Evolutionary conservation across 2,329 filamentous ascomycete genomes (phyloP), one percentile per base, ranked within the genome.

Genomic region (Ophiognomonia clavigignenti-juglandacearum): DNA sequence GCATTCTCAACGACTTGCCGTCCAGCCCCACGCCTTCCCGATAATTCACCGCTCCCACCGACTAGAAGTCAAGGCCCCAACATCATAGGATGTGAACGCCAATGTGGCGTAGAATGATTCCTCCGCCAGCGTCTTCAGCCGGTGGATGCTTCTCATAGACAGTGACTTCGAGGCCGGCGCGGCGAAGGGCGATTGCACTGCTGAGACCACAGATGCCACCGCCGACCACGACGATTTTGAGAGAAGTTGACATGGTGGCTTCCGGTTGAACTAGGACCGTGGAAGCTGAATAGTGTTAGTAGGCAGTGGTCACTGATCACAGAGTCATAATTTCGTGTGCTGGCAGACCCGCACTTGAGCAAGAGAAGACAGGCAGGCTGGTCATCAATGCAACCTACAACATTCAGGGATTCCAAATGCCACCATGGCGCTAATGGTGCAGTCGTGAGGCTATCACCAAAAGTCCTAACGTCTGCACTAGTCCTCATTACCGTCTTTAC

Each of bases 201-300:
- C 37, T 39, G 19, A 39, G 23, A 19, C 37, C 37, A n/a, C 37
- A 39, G 18, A 39, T 39, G 37, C 37, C 37, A n/a, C 37, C 37
- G 19, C 37, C 37, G 10, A 26, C 37, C 19, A 39, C 37, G 23
- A 39, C 22, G 23, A 26, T 22, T 10, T 39, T 39, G 26, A 29
- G 26, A 29, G 7, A 29, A 29, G 26, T 29, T 13, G 26, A 29
- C 26, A 29, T 35, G 16, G 11, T 35, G n/a, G n/a, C n/a, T n/a
- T n/a, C n/a, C n/a, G n/a, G n/a, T n/a, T n/a, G n/a, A n/a, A n/a
- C n/a, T n/a, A n/a, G n/a, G n/a, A n/a, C n/a, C n/a, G n/a, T n/a
- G n/a, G n/a, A n/a, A n/a, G n/a, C n/a, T n/a, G n/a, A n/a, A n/a
- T n/a, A n/a, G n/a, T n/a, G n/a, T n/a, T n/a, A n/a, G n/a, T n/a